Base-by-base conservation (phyloP, 1,139 yeast species). In the Scheffersomyces cryptocercus region DNA sequence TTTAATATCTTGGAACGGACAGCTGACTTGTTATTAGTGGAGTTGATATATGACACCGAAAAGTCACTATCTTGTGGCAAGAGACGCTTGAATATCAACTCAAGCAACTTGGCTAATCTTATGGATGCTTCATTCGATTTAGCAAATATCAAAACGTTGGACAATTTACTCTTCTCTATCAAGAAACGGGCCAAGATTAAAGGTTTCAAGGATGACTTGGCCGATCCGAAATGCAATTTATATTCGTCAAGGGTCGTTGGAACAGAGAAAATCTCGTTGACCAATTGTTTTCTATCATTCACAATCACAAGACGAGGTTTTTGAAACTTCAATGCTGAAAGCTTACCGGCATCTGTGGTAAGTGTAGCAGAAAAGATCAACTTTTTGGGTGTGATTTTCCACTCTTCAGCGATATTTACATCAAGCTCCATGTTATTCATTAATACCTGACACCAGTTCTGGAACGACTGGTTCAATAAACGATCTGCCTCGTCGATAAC, bases 401-500 rank as follows among this genome's bases (percentile, higher is more conserved):
- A 73, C 20, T 45, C 41, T 12, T 56, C 52, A 6, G 56, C 50
- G 4, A 50, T 43, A 51, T 59, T 55, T n/a, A 50, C 43, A 31
- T 51, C 47, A 12, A 45, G 37, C 32, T 79, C 79, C 29, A 85
- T 61, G 29, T 75, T 73, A 3, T 67, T 52, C 44, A 85, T 76
- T n/a, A 93, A 68, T 1, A 82, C 74, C 40, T 78, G 77, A 51
- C 91, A 82, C 99, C 99, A 93, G 61, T 89, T 89, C 64, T 93
- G 98, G 65, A 89, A 93, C 28, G 88, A 82, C 62, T 93, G 98
- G 59, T 89, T 89, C 51, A 93, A 75, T 44, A 93, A 70, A 47
- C 97, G 74, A 69, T 93, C 99, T 2, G 98, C 99, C 65, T 93
- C 99, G 67, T 93, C 99, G 35, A 93, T 80, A 3, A 93, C 88